Base-by-base conservation (phyloP, 495 filamentous ascomycete species). In the Talaromyces nanjingensis region DNA sequence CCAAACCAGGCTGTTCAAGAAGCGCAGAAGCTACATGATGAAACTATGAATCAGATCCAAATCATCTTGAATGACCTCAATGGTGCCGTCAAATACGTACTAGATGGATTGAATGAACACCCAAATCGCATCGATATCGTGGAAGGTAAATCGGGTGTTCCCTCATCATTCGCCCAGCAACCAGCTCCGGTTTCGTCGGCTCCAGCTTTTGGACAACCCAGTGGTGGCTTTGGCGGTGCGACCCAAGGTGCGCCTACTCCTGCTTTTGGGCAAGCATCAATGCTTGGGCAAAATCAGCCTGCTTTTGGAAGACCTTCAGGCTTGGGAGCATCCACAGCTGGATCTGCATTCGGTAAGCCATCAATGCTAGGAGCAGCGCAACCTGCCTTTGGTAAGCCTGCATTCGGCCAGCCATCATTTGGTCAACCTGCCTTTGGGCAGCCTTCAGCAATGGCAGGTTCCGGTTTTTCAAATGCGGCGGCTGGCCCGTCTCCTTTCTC, bases 41-140 rank as follows among this genome's bases (percentile, higher is more conserved):
- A 84, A 57, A 86, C 87, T 4, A 71, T 88, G 57, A 79, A 85
- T 54, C 91, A 94, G 68, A 91, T 90, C 27, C 82, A 89, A 60
- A 77, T 75, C 18, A 84, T 84, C 0, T 71, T 91, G 2, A 83
- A 76, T 63, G 86, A 96, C 67, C 68, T 90, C 25, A 81, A 89
- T 64, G 87, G 84, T 4, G 92, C 91, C 3, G 78, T 91, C 54
- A 80, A 88, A 54, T 96, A 89, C 69, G 74, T 96, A 24, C 69
- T 86, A 12, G 83, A 86, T 16, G 87, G 83, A 20, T 82, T 72
- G 34, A 87, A 92, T 45, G 83, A 87, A 54, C 92, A 93, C 69
- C 91, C 90, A 0, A 96, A 96, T 68, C 84, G 92, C 14, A 78
- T 85, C 59, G 92, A 96, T 68, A 86, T 92, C 12, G 83, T 78